Evolutionary conservation across 495 filamentous ascomycete genomes (phyloP), one percentile per base, ranked within the genome.

Genomic region (Penicillium flavigenum): DNA sequence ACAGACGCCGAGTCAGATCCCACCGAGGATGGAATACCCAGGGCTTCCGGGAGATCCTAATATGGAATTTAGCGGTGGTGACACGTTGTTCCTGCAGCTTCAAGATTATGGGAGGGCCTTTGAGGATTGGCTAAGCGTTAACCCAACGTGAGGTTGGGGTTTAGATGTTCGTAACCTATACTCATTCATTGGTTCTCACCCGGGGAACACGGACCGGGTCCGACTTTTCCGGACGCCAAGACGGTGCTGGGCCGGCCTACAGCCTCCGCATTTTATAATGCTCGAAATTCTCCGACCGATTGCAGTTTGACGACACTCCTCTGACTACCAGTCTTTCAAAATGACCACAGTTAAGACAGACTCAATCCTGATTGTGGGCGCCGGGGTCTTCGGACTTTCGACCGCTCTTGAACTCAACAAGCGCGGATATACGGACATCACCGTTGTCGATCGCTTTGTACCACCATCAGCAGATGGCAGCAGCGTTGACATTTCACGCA

Each of bases 401-500:
- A 60, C 61, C 5, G 61, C 61, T 10, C 49, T 55, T 24, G 38
- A 63, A 24, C 52, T 63, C 2, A 43, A 47, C 11, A 47, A 48
- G 19, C 29, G 55, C 39, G 61, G 63, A 29, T 60, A 66, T 36
- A 52, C 17, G 2, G 57, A 67, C 22, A 61, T 67, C 34, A 61
- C 57, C 4, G 53, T 88, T 48, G 62, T 88, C 53, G 86, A 88
- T 65, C 76, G 83, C 31, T 75, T 72, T 12, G 54, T 72, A 67
- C 80, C 16, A 66, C 86, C 84, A 11, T 66, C 81, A 14, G 76
- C 76, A 10, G 79, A 88, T 59, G 78, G 78, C 47, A 73, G 81
- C 39, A 82, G 78, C 54, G 75, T 83, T 60, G 86, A 88, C 70
- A 79, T 77, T 17, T 86, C 83, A 17, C 79, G 84, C 39, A 81